Base-by-base conservation (phyloP, 176 grass and related monocot genomes). In the Juncus effusus region DNA sequence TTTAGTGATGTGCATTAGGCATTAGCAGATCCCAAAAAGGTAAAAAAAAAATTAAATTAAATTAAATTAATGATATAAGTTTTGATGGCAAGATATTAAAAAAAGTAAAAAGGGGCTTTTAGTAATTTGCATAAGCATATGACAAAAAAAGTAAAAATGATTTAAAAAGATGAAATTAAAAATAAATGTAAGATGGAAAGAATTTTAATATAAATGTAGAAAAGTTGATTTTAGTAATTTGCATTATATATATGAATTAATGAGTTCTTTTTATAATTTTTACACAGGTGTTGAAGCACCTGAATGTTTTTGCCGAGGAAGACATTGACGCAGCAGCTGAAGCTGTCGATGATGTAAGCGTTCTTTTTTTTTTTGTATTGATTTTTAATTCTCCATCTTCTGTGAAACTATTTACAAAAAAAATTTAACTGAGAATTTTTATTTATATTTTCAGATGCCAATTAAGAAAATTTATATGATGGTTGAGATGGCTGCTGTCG, bases 401-500 rank as follows among this genome's bases (percentile, higher is more conserved):
- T 8, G 7, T 11, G 56, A 5, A 11, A 19, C 16, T 61, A 61
- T 8, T 36, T 10, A 13, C 52, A 56, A 56, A 13, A 11, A 13
- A 13, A 56, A 11, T 10, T 13, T 56, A 10, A 11, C 12, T 11
- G 52, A 56, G 52, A 10, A 61, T 67, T 52, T 36, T 5, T 56
- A 7, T 59, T 42, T 40, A 13, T 16, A 16, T 83, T 56, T 86
- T 51, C 84, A 96, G 93, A 86, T 96, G 82, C 84, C 87, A 3
- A 78, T 96, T 51, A 90, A 91, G 19, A 28, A 28, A 28, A 28
- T 28, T 28, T 28, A 28, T 28, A 28, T 28, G 19, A 28, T 28
- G 19, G 81, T 96, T 13, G 93, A 96, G 85, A 96, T 96, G 92
- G 92, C 92, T 63, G 85, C 82, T 7, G 87, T 91, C 66, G 92